Evolutionary conservation across 2,329 filamentous ascomycete species (phyloP).

Genomic region (Drechslerella dactyloides): DNA sequence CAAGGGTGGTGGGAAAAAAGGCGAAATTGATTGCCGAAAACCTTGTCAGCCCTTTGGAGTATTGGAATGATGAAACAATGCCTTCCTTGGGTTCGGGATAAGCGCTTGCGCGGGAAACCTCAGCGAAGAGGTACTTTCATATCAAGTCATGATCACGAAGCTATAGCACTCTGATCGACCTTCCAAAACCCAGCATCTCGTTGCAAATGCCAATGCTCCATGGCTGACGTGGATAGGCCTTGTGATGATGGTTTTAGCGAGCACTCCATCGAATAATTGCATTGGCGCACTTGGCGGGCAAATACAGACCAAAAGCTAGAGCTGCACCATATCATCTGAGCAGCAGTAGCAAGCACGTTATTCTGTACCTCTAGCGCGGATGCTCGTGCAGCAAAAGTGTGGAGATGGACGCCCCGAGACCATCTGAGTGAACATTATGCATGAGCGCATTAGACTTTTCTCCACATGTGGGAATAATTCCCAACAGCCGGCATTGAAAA

Average conservation of each 20-base stretch:
- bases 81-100: not conserved
- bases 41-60: constrained; percentile 10
- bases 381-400: constrained; percentile 35
- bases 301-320: not conserved
- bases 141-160: too few relatives aligned
- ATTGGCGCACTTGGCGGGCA: not conserved
- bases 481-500: not conserved
- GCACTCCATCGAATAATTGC: not conserved
- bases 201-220: not conserved
- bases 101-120: too few relatives aligned
- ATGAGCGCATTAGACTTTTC: not conserved
- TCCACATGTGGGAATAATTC: constrained; percentile 12
- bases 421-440: constrained; percentile 2
- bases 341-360: constrained; percentile 39
- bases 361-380: constrained; percentile 38
- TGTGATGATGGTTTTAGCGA: constrained; percentile 7
- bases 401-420: constrained; percentile 12
- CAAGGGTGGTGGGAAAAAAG: not conserved
- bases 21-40: constrained; percentile 15
- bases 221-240: not conserved
- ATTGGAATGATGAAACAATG: not conserved
- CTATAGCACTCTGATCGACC: not conserved
- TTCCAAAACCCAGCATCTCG: not conserved
- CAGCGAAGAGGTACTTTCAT: too few relatives aligned
- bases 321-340: constrained; percentile 47